Percentiles rank a stretch among this genome's conserved stretches.
These are phyloP conservation scores for Fusarium sp. DNA, from an alignment of 2,329 filamentous ascomycete species.

Conservation along the genomic window DNA sequence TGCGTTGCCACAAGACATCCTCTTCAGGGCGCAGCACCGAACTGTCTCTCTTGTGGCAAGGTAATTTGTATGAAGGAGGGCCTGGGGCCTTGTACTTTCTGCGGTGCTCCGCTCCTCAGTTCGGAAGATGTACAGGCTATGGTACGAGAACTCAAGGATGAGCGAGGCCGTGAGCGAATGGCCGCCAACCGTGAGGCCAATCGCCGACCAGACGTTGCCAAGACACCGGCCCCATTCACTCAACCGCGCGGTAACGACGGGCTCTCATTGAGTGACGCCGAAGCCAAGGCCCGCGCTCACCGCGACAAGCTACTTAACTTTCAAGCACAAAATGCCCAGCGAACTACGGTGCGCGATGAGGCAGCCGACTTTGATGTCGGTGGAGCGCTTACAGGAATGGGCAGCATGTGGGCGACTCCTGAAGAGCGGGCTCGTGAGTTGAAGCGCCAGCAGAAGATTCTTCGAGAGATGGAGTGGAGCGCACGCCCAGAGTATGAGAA, in stretches of 20 bases:
- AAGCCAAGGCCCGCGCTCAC: constrained; percentile 79
- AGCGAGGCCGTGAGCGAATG: constrained; percentile 89
- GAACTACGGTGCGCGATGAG: constrained; percentile 89
- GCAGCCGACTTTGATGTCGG: constrained; percentile 73
- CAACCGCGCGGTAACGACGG: constrained; percentile 56
- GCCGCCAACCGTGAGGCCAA: constrained; percentile 80
- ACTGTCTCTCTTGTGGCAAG: constrained; percentile 93
- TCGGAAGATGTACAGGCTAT: constrained; percentile 83
- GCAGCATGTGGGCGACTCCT: constrained; percentile 83
- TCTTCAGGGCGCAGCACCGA: constrained; percentile 89
- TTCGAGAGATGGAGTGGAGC: constrained; percentile 89
- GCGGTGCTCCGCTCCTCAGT: constrained; percentile 79
- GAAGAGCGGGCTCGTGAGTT: constrained; percentile 85
- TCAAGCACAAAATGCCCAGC: constrained; percentile 85
- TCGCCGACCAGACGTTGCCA: constrained; percentile 73
- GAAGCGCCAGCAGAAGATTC: constrained; percentile 85
- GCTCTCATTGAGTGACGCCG: constrained; percentile 64
- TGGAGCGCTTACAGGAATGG: constrained; percentile 58
- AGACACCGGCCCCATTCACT: constrained; percentile 70
- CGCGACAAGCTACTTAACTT: constrained; percentile 84
- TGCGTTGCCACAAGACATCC: constrained; percentile 92
- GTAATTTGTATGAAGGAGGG: constrained; percentile 96
- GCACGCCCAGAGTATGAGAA: constrained; percentile 90
- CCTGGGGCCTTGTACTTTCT: constrained; percentile 93
- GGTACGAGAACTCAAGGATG: constrained; percentile 84